Evolutionary conservation across 2,329 filamentous ascomycete species (phyloP), one percentile per base, ranked within the genome.

Genomic region (Lecanosticta acicola): DNA sequence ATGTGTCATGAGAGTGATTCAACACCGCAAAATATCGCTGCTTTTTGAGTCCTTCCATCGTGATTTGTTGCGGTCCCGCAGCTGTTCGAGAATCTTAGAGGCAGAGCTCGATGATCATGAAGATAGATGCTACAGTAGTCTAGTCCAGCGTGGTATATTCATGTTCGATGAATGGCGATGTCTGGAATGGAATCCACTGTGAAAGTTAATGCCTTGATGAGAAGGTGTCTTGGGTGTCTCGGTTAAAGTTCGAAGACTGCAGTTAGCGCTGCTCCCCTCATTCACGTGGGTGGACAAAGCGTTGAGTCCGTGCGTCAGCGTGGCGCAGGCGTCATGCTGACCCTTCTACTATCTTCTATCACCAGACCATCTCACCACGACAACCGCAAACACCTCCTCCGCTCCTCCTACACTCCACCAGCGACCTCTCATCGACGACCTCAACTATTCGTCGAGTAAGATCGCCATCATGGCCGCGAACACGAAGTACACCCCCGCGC

Each of bases 401-500:
- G 29, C 40, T 17, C 35, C 14, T 14, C 10, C 26, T 9, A 45
- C 17, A 29, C 43, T 17, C 14, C 11, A 3, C 32, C 26, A n/a
- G 17, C 19, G 4, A 14, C 34, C 5, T 17, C 24, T 5, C 24
- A 29, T 29, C 24, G 24, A 7, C 24, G 24, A 7, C 5, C 7
- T 18, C 26, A 2, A 2, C 2, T 18, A 13, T 3, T 11, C 43
- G 17, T 24, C 37, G n/a, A 18, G 26, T 11, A 40, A n/a, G 20
- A 39, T 32, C 21, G 37, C 16, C 36, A 53, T 37, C n/a, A 91
- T 91, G 86, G 78, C 84, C 39, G 75, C 81, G 50, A 87, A 80
- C 58, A 76, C 87, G 41, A 93, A 91, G 70, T 97, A 96, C 68
- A 78, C 85, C 56, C 78, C 82, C 41, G 88, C 88, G 59, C 82